Percentiles rank a stretch among this genome's conserved stretches.
Conservation (phyloP, 192 early-diverging fungal species). For the Coemansia sp. region DNA sequence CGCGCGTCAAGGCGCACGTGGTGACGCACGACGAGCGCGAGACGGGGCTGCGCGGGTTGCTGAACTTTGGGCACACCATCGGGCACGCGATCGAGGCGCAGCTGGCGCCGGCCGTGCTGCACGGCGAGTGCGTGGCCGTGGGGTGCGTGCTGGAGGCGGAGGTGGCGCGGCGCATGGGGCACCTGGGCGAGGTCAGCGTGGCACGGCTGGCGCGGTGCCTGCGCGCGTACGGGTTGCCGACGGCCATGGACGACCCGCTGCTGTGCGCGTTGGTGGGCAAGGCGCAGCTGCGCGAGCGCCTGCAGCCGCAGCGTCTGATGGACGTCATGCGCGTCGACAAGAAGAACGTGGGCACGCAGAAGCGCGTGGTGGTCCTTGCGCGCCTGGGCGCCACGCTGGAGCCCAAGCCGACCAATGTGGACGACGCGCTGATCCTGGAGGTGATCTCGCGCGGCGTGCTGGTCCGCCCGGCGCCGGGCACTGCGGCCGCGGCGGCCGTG, state of each 20-base stretch:
- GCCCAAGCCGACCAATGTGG: slow-evolving; percentile 72
- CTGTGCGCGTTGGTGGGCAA: slow-evolving; percentile 61
- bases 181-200: slow-evolving; percentile 79
- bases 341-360: slow-evolving; percentile 89
- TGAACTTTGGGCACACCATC: slow-evolving; percentile 97
- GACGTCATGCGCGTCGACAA: slow-evolving; percentile 93
- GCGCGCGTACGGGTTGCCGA: slow-evolving; percentile 82
- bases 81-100: slow-evolving; percentile 96
- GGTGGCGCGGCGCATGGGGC: slow-evolving; percentile 81
- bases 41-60: slow-evolving; percentile 84
- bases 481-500: slow-evolving; percentile 8
- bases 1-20: slow-evolving; percentile 87
- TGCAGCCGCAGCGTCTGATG: slow-evolving; percentile 77
- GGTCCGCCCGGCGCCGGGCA: slow-evolving; percentile 36
- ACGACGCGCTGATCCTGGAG: slow-evolving; percentile 79
- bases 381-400: slow-evolving; percentile 84
- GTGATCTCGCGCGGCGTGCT: slow-evolving; percentile 72
- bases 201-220: slow-evolving; percentile 81
- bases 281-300: slow-evolving; percentile 55
- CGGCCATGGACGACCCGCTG: slow-evolving; percentile 75
- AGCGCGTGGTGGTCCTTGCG: slow-evolving; percentile 82
- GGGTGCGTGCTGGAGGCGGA: slow-evolving; percentile 95
- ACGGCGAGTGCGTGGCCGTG: slow-evolving; percentile 95
- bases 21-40: slow-evolving; percentile 96
- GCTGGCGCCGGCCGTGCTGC: slow-evolving; percentile 80